Evolutionary conservation across 352 stramenopile species (phyloP).

Genomic region (Pythium aphanidermatum): DNA sequence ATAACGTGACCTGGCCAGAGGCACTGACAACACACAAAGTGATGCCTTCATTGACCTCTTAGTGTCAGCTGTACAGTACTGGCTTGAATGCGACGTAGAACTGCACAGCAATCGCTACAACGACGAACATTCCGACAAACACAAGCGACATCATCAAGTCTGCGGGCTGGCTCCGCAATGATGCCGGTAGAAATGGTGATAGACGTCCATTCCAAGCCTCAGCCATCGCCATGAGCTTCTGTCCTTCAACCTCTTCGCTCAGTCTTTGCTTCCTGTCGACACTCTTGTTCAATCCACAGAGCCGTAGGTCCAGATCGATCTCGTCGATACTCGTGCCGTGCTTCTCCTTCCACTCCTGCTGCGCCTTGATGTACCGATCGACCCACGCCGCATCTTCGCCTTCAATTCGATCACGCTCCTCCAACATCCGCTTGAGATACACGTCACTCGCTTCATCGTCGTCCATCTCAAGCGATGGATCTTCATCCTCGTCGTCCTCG

Average conservation of each 20-base stretch:
- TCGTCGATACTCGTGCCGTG: conserved; percentile 29
- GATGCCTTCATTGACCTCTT: no score
- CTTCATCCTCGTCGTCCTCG: conserved; percentile 2
- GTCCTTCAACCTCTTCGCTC: neutral
- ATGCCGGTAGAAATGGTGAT: conserved; percentile 2
- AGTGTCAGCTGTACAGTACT: conserved; percentile 10
- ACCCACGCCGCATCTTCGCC: conserved; percentile 25
- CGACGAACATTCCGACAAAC: conserved; percentile 10
- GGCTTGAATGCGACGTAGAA: conserved; percentile 18
- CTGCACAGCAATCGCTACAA: conserved; percentile 14
- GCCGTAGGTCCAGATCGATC: conserved; percentile 19
- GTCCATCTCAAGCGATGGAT: conserved; percentile 12
- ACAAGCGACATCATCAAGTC: conserved; percentile 11
- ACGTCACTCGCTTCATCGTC: conserved; percentile 20
- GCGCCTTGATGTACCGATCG: conserved; percentile 22
- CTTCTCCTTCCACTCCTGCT: conserved; percentile 25
- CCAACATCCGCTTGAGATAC: conserved; percentile 26
- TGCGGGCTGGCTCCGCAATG: conserved; percentile 1
- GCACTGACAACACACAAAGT: neutral
- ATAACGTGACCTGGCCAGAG: no score
- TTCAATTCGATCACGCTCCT: conserved; percentile 10
- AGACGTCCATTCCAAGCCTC: conserved; percentile 7
- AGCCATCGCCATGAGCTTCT: neutral
- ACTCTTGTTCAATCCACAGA: neutral
- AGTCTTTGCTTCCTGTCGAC: neutral